Percentiles rank a stretch among this genome's conserved stretches.
These are phyloP conservation scores for Magnolia sinica DNA, from an alignment of 164 flowering plant genomes.

Conservation along the genomic window DNA sequence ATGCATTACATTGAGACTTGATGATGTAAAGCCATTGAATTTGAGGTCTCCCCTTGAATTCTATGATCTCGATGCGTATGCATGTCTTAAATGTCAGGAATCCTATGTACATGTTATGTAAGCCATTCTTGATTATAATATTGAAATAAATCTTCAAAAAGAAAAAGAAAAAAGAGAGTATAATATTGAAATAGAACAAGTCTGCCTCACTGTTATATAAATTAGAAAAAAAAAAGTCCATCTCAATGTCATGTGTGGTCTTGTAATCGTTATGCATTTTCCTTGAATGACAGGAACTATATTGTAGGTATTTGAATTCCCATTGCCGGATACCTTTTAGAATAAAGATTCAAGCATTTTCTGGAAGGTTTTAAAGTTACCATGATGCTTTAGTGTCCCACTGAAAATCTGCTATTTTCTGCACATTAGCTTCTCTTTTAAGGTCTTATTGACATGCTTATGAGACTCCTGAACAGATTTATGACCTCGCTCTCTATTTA, in stretches of 20 bases:
- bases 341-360: neutral
- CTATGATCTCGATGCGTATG: neutral
- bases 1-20: neutral
- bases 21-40: neutral
- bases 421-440: neutral
- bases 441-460: conserved; percentile 3
- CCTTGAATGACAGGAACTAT: neutral
- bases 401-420: neutral
- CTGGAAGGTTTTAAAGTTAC: neutral
- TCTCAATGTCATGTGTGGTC: neutral
- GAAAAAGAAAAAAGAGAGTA: too few species aligned
- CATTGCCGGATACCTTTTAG: neutral
- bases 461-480: neutral
- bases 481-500: neutral
- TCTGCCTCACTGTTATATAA: neutral
- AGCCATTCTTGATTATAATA: neutral
- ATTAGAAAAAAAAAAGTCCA: too few species aligned
- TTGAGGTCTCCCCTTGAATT: neutral
- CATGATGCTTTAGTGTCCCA: neutral
- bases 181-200: too few species aligned
- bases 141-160: too few species aligned
- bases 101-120: neutral
- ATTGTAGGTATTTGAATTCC: neutral
- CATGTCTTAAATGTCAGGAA: neutral
- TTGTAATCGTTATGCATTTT: neutral